Percentiles rank a stretch among this genome's conserved stretches.
Evolutionary conservation across 1,284 basidiomycete species (phyloP).

Genomic region (Irpex sp.): DNA sequence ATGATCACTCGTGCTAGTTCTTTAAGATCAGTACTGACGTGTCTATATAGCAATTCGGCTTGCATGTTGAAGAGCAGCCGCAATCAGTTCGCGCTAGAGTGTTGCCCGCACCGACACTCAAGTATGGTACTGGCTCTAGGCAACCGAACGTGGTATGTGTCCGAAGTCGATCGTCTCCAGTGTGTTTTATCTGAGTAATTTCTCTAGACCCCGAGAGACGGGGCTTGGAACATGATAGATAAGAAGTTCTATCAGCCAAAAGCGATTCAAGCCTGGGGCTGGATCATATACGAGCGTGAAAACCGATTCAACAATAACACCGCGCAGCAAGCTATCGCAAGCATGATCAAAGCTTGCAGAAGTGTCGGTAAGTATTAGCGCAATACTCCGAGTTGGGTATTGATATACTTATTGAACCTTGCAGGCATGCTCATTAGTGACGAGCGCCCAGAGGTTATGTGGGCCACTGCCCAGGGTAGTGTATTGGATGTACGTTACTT

Average conservation of each 20-base stretch:
- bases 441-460: constrained; percentile 40
- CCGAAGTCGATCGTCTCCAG: not conserved
- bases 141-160: constrained; percentile 50
- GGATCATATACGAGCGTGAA: constrained; percentile 62
- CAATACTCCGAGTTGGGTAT: not conserved
- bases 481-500: constrained; percentile 40
- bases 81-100: constrained; percentile 57
- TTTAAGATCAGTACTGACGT: not conserved
- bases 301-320: constrained; percentile 43
- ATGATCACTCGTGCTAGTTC: not conserved
- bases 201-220: constrained; percentile 52
- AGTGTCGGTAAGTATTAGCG: constrained; percentile 49
- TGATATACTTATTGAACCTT: not conserved
- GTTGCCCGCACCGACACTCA: constrained; percentile 55
- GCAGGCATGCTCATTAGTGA: constrained; percentile 50
- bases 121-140: constrained; percentile 51
- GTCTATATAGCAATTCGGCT: constrained; percentile 48
- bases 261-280: constrained; percentile 50
- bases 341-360: constrained; percentile 42
- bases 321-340: constrained; percentile 47
- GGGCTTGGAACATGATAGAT: constrained; percentile 73
- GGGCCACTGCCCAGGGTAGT: constrained; percentile 50
- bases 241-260: constrained; percentile 58
- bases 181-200: not conserved
- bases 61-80: constrained; percentile 46